A percentile compares a stretch with the other conserved stretches of the same genome.
Conservation (phyloP, 1,284 basidiomycete genomes). For the Sporisorium iseilematis-ciliati region DNA sequence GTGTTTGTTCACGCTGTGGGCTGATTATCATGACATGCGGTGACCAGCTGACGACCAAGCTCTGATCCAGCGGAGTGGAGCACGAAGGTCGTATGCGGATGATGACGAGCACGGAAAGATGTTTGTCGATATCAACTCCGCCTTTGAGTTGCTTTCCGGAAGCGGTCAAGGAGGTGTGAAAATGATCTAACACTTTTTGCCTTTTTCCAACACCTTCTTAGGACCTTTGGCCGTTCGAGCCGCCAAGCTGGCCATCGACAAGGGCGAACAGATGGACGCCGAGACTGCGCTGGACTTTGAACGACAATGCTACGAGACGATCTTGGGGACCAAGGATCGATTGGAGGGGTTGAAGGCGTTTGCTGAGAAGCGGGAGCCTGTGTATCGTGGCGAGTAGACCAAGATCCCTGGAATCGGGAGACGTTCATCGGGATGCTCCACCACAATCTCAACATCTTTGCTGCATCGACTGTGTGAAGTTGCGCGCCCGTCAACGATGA, state of each 20-base stretch:
- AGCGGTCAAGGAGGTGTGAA: constrained; percentile 3
- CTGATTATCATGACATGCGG: constrained; percentile 4
- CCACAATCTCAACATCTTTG: not conserved
- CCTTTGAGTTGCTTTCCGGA: constrained; percentile 1
- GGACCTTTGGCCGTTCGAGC: constrained; percentile 89
- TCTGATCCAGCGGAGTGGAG: not conserved
- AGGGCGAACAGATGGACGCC: constrained; percentile 78
- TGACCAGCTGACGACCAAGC: constrained; percentile 5
- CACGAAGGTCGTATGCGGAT: not conserved
- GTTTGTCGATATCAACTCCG: constrained; percentile 13
- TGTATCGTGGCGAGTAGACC: constrained; percentile 82
- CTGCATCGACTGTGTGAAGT: not conserved
- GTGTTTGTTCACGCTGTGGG: not conserved
- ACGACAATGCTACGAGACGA: constrained; percentile 83
- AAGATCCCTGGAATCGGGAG: not conserved
- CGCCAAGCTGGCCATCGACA: constrained; percentile 87
- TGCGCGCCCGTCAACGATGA: not conserved
- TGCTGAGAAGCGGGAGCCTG: constrained; percentile 84
- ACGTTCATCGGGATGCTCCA: too few species aligned
- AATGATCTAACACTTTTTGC: constrained; percentile 11
- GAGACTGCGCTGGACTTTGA: constrained; percentile 85
- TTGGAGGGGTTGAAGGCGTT: constrained; percentile 88
- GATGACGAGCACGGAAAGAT: not conserved
- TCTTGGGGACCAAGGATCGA: constrained; percentile 84
- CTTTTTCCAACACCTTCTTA: constrained; percentile 68